Percentiles rank a stretch among this genome's conserved stretches.
These are phyloP conservation scores for Corymbia calophylla DNA, from an alignment of 441 rosid genomes.

Conservation along the genomic window DNA sequence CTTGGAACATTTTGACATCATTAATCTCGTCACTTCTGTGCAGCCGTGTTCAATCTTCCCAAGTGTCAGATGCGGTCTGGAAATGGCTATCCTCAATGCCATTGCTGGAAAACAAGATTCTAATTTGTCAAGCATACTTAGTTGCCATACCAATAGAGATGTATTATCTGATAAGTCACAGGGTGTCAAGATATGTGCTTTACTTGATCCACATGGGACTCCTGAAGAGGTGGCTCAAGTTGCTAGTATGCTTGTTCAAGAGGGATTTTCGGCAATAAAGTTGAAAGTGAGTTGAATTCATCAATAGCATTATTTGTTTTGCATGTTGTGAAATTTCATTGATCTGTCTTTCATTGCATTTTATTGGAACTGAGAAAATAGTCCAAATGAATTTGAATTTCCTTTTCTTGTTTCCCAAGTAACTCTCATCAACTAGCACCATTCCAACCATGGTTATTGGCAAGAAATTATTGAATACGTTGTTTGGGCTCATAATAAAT, in stretches of 20 bases:
- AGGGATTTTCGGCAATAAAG: slow-evolving; percentile 85
- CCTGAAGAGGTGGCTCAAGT: slow-evolving; percentile 65
- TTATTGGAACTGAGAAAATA: background rate
- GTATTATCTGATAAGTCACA: slow-evolving; percentile 30
- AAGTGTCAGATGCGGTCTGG: slow-evolving; percentile 93
- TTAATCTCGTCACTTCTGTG: background rate
- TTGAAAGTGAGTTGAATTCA: slow-evolving; percentile 57
- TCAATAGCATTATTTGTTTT: background rate
- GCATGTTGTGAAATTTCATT: background rate
- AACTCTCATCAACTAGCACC: background rate
- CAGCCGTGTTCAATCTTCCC: slow-evolving; percentile 81
- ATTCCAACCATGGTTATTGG: too few species aligned
- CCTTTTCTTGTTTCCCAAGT: background rate
- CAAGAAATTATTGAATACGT: background rate
- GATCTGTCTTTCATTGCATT: background rate
- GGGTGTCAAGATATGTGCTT: slow-evolving; percentile 71
- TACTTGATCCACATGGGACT: slow-evolving; percentile 71
- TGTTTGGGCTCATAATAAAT: background rate
- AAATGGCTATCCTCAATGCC: slow-evolving; percentile 88
- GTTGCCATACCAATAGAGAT: slow-evolving; percentile 25
- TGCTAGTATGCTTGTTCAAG: slow-evolving; percentile 63
- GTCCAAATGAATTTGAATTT: too few species aligned
- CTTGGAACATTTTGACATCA: background rate
- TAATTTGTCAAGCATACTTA: slow-evolving; percentile 44
- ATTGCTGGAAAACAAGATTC: slow-evolving; percentile 56